phyloP scores from a whole-genome alignment of 208 protist species.

The Trypanosoma boissoni region DNA sequence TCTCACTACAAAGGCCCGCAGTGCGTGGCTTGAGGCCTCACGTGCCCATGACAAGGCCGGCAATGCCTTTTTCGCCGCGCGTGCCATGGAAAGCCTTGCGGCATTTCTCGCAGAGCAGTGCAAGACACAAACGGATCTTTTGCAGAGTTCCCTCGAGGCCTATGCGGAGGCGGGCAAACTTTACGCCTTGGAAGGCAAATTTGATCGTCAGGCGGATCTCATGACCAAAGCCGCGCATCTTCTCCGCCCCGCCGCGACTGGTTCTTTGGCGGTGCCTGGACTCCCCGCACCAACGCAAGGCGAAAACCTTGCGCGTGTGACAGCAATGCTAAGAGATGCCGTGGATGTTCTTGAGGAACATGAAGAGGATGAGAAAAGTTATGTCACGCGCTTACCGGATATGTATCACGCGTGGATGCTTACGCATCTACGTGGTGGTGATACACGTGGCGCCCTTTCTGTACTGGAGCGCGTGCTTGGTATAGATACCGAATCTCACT shows the following conservation, averaged over 20 bases:
- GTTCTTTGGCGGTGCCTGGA: not conserved
- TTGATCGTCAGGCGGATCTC: slow-evolving; percentile 18
- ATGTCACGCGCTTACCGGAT: slow-evolving; percentile 51
- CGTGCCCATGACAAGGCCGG: slow-evolving; percentile 45
- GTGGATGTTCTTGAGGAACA: slow-evolving; percentile 41
- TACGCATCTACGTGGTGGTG: slow-evolving; percentile 34
- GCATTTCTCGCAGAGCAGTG: slow-evolving; percentile 23
- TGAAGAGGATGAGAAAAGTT: slow-evolving; percentile 37
- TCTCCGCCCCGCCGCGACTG: slow-evolving; percentile 24
- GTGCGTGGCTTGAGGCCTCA: slow-evolving; percentile 42
- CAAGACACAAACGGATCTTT: not conserved
- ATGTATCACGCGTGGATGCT: slow-evolving; percentile 60
- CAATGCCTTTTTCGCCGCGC: slow-evolving; percentile 47
- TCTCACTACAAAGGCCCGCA: slow-evolving; percentile 34
- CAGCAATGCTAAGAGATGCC: slow-evolving; percentile 22
- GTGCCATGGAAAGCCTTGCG: slow-evolving; percentile 43
- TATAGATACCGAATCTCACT: not conserved
- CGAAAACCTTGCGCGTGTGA: slow-evolving; percentile 8
- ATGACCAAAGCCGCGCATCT: slow-evolving; percentile 24
- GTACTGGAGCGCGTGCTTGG: slow-evolving; percentile 24
- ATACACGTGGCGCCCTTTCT: slow-evolving; percentile 24
- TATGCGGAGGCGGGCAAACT: slow-evolving; percentile 23
- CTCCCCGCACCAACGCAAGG: slow-evolving; percentile 28
- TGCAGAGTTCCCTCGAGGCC: slow-evolving; percentile 22
- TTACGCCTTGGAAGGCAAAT: slow-evolving; percentile 22